These are phyloP conservation scores for Ustilago sp. DNA, from an alignment of 1,284 basidiomycete species.

Conservation along the genomic window DNA sequence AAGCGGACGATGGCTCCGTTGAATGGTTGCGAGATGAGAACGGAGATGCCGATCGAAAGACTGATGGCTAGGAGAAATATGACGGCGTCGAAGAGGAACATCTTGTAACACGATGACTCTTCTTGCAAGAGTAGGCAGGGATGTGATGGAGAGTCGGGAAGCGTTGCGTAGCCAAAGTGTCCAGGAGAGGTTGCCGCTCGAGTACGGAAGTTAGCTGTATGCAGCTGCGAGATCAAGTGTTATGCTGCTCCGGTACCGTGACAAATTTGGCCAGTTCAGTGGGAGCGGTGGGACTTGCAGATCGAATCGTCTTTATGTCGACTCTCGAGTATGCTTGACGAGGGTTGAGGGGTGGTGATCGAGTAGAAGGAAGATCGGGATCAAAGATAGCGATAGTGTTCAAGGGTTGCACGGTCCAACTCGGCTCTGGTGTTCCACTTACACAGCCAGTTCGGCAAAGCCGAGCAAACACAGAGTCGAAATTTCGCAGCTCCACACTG, in stretches of 20 bases:
- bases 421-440: neutral
- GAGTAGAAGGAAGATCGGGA: neutral
- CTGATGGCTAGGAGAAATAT: constrained; percentile 52
- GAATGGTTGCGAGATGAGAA: constrained; percentile 64
- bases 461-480: neutral
- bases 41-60: constrained; percentile 52
- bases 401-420: constrained; percentile 12
- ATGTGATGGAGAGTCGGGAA: neutral
- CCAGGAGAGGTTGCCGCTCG: neutral
- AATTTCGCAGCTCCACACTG: neutral
- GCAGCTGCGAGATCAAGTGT: neutral
- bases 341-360: neutral
- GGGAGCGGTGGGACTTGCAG: constrained; percentile 1
- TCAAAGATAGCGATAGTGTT: neutral
- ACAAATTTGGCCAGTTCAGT: neutral
- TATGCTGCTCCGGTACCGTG: neutral
- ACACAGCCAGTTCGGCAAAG: constrained; percentile 9
- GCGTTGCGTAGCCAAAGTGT: neutral
- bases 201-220: neutral
- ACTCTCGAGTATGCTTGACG: neutral
- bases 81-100: constrained; percentile 46
- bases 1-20: constrained; percentile 63
- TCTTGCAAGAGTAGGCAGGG: neutral
- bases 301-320: neutral
- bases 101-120: neutral